phyloP scores from a whole-genome alignment of 805 yeast species.

The Metschnikowia dekortorum region DNA sequence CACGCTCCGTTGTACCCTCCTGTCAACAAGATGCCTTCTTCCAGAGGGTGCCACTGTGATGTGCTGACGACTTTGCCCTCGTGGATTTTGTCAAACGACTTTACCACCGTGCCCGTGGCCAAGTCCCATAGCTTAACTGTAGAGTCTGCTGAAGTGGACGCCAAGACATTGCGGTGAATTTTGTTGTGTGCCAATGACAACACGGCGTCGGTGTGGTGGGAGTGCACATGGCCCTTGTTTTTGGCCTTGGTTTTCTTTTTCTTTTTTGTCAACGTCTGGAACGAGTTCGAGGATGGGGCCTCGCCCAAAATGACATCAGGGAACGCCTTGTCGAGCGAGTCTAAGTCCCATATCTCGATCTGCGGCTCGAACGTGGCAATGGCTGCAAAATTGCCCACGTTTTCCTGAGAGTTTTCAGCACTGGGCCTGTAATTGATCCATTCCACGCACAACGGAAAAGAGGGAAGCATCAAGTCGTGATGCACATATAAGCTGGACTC shows the following conservation, averaged over 20 bases:
- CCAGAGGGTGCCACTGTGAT: conserved; percentile 76
- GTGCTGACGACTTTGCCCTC: conserved; percentile 75
- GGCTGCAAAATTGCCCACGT: conserved; percentile 88
- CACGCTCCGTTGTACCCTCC: conserved; percentile 91
- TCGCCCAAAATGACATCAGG: conserved; percentile 93
- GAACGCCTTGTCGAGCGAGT: conserved; percentile 86
- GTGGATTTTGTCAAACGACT: conserved; percentile 71
- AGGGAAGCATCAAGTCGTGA: conserved; percentile 94
- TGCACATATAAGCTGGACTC: conserved; percentile 83
- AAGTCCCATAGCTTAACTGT: conserved; percentile 97
- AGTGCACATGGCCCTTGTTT: conserved; percentile 49
- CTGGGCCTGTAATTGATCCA: conserved; percentile 80
- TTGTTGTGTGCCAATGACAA: conserved; percentile 81
- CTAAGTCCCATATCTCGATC: conserved; percentile 95
- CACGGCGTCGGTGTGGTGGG: conserved; percentile 93
- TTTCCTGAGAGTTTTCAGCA: conserved; percentile 23
- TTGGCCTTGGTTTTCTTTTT: conserved; percentile 46
- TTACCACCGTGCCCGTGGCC: conserved; percentile 65
- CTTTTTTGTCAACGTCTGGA: conserved; percentile 40
- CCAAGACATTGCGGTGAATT: conserved; percentile 76
- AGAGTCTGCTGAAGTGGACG: conserved; percentile 92
- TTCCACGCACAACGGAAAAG: conserved; percentile 94
- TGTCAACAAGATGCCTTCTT: conserved; percentile 67
- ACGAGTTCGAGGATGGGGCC: conserved; percentile 40
- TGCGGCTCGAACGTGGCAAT: conserved; percentile 96